Percentiles rank a stretch among this genome's conserved stretches.
Conservation (phyloP, 2,329 filamentous ascomycete genomes). For the Aspergillus niger region DNA sequence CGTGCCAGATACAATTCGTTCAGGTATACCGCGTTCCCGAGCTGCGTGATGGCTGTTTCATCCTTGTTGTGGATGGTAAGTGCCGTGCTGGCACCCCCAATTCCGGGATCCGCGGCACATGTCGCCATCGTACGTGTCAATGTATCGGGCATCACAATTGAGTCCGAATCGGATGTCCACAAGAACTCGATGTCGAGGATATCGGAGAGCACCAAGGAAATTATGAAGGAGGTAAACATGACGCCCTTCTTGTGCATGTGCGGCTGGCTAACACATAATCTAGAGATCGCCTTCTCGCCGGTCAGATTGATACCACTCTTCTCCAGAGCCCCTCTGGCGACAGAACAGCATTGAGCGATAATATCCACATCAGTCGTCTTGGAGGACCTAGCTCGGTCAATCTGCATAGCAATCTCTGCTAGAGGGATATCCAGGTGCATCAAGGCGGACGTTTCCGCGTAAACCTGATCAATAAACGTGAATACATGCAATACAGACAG, state of each 20-base stretch:
- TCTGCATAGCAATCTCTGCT: slow-evolving; percentile 28
- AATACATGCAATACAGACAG: background rate
- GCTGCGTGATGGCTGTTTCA: slow-evolving; percentile 31
- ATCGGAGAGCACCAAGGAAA: slow-evolving; percentile 36
- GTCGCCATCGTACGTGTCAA: slow-evolving; percentile 32
- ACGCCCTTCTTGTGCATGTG: slow-evolving; percentile 45
- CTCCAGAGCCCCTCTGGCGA: slow-evolving; percentile 24
- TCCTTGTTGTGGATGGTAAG: slow-evolving; percentile 38
- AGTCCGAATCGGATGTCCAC: slow-evolving; percentile 43
- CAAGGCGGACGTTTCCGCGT: slow-evolving; percentile 22
- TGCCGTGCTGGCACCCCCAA: slow-evolving; percentile 37
- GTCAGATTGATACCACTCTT: slow-evolving; percentile 18
- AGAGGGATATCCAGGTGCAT: slow-evolving; percentile 31
- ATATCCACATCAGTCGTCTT: slow-evolving; percentile 20
- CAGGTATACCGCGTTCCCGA: slow-evolving; percentile 39
- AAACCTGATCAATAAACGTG: slow-evolving; percentile 18
- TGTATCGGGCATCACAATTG: slow-evolving; percentile 34
- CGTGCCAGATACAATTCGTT: slow-evolving; percentile 39
- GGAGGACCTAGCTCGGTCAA: background rate
- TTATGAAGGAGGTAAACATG: slow-evolving; percentile 43
- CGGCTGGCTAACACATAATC: slow-evolving; percentile 38
- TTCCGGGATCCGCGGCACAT: slow-evolving; percentile 34
- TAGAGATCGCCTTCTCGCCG: slow-evolving; percentile 19
- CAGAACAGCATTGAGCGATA: slow-evolving; percentile 25
- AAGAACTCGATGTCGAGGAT: slow-evolving; percentile 37